These are phyloP conservation scores for Yamadazyma paraphyllophila DNA, from an alignment of 805 yeast species.

Conservation along the genomic window DNA sequence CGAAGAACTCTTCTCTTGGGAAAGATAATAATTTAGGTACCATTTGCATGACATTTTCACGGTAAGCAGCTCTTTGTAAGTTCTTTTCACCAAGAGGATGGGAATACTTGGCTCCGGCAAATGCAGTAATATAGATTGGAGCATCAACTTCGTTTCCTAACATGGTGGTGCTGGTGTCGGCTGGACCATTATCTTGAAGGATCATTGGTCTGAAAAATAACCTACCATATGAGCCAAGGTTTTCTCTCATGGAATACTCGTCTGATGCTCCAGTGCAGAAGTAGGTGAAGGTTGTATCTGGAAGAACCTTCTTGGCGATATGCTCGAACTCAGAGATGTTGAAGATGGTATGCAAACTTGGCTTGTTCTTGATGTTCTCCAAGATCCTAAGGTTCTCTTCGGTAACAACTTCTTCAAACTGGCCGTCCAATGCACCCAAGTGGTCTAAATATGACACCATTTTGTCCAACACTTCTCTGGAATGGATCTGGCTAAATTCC, in stretches of 20 bases:
- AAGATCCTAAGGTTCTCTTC: slow-evolving; percentile 9
- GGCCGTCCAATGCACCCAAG: slow-evolving; percentile 13
- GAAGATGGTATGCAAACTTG: slow-evolving; percentile 18
- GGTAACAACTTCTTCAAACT: slow-evolving; percentile 11
- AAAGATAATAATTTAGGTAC: slow-evolving; percentile 27
- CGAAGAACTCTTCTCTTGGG: slow-evolving; percentile 24
- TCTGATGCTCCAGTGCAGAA: slow-evolving; percentile 72
- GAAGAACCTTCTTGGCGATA: slow-evolving; percentile 32
- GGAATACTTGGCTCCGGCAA: slow-evolving; percentile 29
- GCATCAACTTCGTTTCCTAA: slow-evolving; percentile 21
- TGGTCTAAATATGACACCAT: slow-evolving; percentile 6
- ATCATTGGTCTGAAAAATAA: slow-evolving; percentile 81
- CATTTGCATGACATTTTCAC: slow-evolving; percentile 33
- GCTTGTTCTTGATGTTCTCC: slow-evolving; percentile 10
- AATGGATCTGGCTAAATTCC: slow-evolving; percentile 41
- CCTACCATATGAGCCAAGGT: slow-evolving; percentile 81
- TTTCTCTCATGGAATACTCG: slow-evolving; percentile 80
- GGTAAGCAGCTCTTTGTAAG: slow-evolving; percentile 23
- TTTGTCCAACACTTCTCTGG: slow-evolving; percentile 18
- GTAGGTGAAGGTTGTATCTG: slow-evolving; percentile 32
- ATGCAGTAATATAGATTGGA: slow-evolving; percentile 33
- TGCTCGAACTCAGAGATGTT: slow-evolving; percentile 38
- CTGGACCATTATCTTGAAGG: slow-evolving; percentile 43
- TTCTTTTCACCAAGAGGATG: slow-evolving; percentile 25
- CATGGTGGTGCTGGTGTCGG: slow-evolving; percentile 17